Evolutionary conservation across 192 early-diverging fungal species (phyloP).

Genomic region (Mortierella hygrophila): DNA sequence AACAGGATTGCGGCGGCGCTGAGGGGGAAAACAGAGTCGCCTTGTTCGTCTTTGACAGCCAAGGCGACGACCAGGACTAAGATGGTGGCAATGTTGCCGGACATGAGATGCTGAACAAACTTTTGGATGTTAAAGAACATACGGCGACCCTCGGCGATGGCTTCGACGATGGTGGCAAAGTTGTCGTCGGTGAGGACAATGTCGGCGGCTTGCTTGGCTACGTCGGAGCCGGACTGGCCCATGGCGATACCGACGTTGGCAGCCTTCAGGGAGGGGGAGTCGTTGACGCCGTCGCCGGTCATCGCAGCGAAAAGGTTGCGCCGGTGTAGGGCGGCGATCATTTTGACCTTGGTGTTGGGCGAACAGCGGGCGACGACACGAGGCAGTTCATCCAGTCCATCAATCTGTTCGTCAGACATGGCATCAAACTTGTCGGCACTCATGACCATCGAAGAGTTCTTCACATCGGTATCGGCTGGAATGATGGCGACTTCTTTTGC

Average conservation of each 20-base stretch:
- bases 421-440: constrained; percentile 89
- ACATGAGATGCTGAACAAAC: constrained; percentile 78
- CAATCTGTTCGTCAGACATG: constrained; percentile 85
- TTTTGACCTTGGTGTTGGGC: constrained; percentile 98
- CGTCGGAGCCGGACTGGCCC: constrained; percentile 92
- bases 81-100: constrained; percentile 79
- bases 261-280: constrained; percentile 79
- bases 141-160: constrained; percentile 84
- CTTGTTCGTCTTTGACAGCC: constrained; percentile 70
- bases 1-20: constrained; percentile 84
- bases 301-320: constrained; percentile 78
- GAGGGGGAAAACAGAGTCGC: constrained; percentile 78
- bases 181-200: constrained; percentile 89
- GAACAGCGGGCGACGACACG: constrained; percentile 92
- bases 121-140: constrained; percentile 83
- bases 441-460: constrained; percentile 74
- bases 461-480: constrained; percentile 53
- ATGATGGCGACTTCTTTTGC: constrained; percentile 90
- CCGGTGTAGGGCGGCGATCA: constrained; percentile 90
- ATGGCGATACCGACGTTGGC: constrained; percentile 86
- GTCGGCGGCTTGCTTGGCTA: constrained; percentile 92
- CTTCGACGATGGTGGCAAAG: constrained; percentile 84
- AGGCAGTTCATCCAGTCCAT: constrained; percentile 83
- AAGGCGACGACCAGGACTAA: constrained; percentile 77
- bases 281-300: constrained; percentile 91